Evolutionary conservation across 1,284 basidiomycete genomes (phyloP).

Genomic region (Meira nashicola): DNA sequence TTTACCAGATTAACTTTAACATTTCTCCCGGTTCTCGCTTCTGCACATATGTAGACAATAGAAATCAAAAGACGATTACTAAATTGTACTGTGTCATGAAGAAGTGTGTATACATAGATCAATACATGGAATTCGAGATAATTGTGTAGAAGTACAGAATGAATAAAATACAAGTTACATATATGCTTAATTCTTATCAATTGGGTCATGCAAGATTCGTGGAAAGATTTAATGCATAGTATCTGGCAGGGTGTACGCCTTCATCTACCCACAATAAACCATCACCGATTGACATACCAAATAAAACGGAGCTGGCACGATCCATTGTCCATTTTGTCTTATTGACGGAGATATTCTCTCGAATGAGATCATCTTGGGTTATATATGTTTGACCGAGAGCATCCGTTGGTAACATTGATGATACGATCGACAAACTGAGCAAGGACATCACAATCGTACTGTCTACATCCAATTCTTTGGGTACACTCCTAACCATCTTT

Average conservation of each 20-base stretch:
- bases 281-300: slow-evolving; percentile 82
- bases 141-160: too few species aligned
- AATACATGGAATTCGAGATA: too few species aligned
- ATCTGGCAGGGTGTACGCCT: slow-evolving; percentile 7
- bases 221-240: slow-evolving; percentile 2
- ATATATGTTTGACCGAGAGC: slow-evolving; percentile 22
- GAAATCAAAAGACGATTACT: too few species aligned
- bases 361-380: slow-evolving; percentile 64
- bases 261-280: slow-evolving; percentile 87
- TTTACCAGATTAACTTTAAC: too few species aligned
- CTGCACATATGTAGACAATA: too few species aligned
- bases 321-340: slow-evolving; percentile 72
- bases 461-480: slow-evolving; percentile 54
- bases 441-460: slow-evolving; percentile 52
- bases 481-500: slow-evolving; percentile 52
- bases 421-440: slow-evolving; percentile 66
- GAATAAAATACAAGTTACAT: too few species aligned
- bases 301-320: slow-evolving; percentile 70
- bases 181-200: too few species aligned
- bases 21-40: too few species aligned
- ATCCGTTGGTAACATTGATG: slow-evolving; percentile 48
- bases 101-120: too few species aligned
- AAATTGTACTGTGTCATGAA: too few species aligned
- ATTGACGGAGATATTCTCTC: slow-evolving; percentile 58
- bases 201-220: too few species aligned